Conservation (phyloP, 257 asterid species). For the Dorcoceras hygrometricum region DNA sequence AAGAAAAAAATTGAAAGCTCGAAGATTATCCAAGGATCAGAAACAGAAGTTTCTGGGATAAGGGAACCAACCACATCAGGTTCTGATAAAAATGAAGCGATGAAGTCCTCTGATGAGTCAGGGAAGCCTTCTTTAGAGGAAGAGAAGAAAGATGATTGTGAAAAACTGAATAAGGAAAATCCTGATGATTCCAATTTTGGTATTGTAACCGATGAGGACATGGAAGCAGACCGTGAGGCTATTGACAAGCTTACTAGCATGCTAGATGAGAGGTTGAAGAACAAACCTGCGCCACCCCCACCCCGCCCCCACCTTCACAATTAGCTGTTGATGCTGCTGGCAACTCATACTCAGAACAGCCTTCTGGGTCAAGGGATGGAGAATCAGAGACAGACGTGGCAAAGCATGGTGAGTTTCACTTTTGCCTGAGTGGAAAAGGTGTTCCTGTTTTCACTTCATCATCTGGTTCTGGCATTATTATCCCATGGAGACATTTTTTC, state of each 20-base stretch:
- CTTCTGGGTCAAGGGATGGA: constrained; percentile 58
- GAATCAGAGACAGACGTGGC: constrained; percentile 53
- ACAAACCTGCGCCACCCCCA: constrained; percentile 87
- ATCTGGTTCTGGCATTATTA: constrained; percentile 1
- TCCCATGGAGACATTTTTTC: not conserved
- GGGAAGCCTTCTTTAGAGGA: constrained; percentile 47
- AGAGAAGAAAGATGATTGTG: constrained; percentile 44
- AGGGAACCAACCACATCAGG: constrained; percentile 48
- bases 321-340: constrained; percentile 47
- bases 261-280: constrained; percentile 89
- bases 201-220: constrained; percentile 76
- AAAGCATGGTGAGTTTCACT: constrained; percentile 45
- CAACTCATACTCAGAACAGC: constrained; percentile 56
- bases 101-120: constrained; percentile 42
- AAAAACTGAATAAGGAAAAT: constrained; percentile 44
- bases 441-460: not conserved
- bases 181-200: constrained; percentile 62
- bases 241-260: constrained; percentile 63
- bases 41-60: constrained; percentile 43
- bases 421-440: not conserved
- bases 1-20: constrained; percentile 60
- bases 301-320: constrained; percentile 74
- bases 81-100: constrained; percentile 43
- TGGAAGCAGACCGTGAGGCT: constrained; percentile 65
- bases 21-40: constrained; percentile 44